Evolutionary conservation across 345 rosid species (phyloP), one percentile per base, ranked within the genome.

Genomic region (Geranium rotundifolium): DNA sequence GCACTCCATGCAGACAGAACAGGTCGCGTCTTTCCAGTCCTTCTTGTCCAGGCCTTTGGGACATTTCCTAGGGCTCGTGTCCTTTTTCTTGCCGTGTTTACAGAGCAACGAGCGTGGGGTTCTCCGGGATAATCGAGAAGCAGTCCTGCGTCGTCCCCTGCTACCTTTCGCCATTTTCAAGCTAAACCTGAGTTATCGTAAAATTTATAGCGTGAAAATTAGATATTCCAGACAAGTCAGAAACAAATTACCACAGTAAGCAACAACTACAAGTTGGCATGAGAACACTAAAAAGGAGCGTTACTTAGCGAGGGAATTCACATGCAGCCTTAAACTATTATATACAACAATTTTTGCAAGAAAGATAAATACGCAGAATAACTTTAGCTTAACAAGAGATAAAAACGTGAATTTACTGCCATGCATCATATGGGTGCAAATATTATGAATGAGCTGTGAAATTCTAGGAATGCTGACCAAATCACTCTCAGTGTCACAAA

Each of bases 21-120:
- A 93, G 30, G 84, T 84, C 8, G 81, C 91, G 61, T 81, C 89
- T 70, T 82, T 95, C 96, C 95, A 93, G 63, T 86, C 99, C 68
- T 77, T 81, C 79, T 80, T 83, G 41, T 84, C 86, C 73, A 80
- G 56, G 56, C 64, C 70, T 67, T 80, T 83, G 29, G 83, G 59
- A 70, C 80, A 83, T 58, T 82, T 81, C 72, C 74, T 60, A 4
- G 76, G 61, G 68, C 71, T 65, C 62, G 63, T 46, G 16, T 77
- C 80, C 70, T 74, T 78, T 4, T 75, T 19, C 19, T 76, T 72
- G 34, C 57, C 63, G 1, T 62, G 80, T 16, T 72, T 70, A 56
- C 77, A 72, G 37, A 80, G 60, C 56, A 77, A 65, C 2, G 75
- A 72, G 73, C 80, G 87, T 7, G 91, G 97, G 10, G 84, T 69